Evolutionary conservation across 495 filamentous ascomycete genomes (phyloP).

Genomic region (Daldinia caldariorum): DNA sequence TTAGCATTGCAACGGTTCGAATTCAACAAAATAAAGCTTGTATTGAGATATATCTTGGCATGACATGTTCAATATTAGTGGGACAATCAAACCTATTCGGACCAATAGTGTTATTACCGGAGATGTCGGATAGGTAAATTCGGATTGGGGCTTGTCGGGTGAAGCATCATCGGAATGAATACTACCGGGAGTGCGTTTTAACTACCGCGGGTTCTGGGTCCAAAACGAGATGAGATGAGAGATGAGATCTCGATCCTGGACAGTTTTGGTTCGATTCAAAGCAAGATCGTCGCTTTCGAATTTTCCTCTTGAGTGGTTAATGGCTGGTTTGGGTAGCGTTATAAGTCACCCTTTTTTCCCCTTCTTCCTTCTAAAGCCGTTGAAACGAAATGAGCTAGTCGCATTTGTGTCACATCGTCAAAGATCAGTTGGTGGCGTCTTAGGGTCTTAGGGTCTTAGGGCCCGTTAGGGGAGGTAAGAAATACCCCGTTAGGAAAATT

Average conservation of each 20-base stretch:
- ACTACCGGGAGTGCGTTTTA: slow-evolving; percentile 33
- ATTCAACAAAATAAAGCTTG: background rate
- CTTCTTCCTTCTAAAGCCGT: background rate
- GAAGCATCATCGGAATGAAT: slow-evolving; percentile 39
- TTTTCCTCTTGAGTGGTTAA: background rate
- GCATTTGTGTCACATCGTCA: background rate
- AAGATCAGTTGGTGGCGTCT: background rate
- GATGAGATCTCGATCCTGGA: slow-evolving; percentile 18
- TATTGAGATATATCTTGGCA: background rate
- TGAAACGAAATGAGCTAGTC: background rate
- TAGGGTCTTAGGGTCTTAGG: too few relatives aligned
- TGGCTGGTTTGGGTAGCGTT: background rate
- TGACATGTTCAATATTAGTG: background rate
- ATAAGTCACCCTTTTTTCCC: background rate
- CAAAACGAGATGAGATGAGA: slow-evolving; percentile 1
- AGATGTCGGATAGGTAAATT: slow-evolving; percentile 44
- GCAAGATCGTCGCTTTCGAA: slow-evolving; percentile 14
- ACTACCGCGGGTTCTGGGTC: slow-evolving; percentile 33
- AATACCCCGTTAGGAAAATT: slow-evolving; percentile 34
- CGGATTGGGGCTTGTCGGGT: slow-evolving; percentile 32
- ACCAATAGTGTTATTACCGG: slow-evolving; percentile 44
- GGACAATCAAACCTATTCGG: slow-evolving; percentile 6
- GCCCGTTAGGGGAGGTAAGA: slow-evolving; percentile 28
- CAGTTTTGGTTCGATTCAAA: slow-evolving; percentile 7
- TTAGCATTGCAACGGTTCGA: background rate